Percentiles rank a stretch among this genome's conserved stretches.
Conservation (phyloP, 805 yeast species). For the Wickerhamomyces chaumierensis region DNA sequence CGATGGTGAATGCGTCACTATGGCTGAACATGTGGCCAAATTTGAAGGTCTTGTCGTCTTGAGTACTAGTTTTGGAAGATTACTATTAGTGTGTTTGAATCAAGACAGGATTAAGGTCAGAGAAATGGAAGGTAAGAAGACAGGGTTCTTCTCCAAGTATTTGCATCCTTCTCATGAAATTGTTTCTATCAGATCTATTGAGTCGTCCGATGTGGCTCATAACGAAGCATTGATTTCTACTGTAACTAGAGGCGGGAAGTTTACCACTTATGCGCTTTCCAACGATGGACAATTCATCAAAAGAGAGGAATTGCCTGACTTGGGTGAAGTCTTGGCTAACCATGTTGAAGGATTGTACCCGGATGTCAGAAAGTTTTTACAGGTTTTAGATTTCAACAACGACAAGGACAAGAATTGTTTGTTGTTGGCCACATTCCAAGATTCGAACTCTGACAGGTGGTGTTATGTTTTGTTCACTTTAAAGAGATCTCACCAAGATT, state of each 20-base stretch:
- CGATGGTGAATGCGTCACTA: conserved; percentile 43
- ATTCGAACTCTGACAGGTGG: conserved; percentile 15
- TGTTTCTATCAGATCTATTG: conserved; percentile 37
- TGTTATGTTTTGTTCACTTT: conserved; percentile 43
- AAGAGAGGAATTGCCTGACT: conserved; percentile 9
- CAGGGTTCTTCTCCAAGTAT: conserved; percentile 23
- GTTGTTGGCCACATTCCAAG: conserved; percentile 25
- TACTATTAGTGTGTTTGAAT: conserved; percentile 41
- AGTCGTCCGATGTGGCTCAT: too few relatives aligned
- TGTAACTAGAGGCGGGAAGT: conserved; percentile 31
- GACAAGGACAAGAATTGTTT: too few relatives aligned
- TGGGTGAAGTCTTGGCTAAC: conserved; percentile 25
- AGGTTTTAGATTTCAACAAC: conserved; percentile 55
- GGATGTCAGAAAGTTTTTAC: conserved; percentile 37
- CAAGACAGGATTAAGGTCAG: conserved; percentile 17
- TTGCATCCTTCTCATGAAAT: conserved; percentile 29
- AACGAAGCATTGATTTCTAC: conserved; percentile 27
- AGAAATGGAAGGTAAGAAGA: conserved; percentile 25
- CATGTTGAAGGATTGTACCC: conserved; percentile 38
- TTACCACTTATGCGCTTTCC: conserved; percentile 38
- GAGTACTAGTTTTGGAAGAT: conserved; percentile 53
- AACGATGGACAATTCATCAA: conserved; percentile 28
- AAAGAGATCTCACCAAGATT: conserved; percentile 37
- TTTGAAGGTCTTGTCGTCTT: conserved; percentile 55
- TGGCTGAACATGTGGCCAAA: conserved; percentile 54